These are phyloP conservation scores for Leishmania amazonensis DNA, from an alignment of 208 protist species.

Conservation along the genomic window DNA sequence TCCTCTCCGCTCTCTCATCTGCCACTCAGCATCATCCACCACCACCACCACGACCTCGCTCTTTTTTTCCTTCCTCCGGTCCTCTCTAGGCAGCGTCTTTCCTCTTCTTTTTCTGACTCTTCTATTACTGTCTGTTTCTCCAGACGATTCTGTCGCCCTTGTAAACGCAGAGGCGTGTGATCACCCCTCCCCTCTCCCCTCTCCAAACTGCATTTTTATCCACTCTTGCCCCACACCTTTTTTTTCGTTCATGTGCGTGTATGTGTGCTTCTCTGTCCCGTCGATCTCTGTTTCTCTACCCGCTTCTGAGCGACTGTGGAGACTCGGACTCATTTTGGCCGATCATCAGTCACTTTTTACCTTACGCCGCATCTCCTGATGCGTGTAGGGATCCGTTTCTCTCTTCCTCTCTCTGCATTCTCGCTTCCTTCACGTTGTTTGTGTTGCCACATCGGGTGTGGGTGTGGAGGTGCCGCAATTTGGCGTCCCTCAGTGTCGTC, in stretches of 20 bases:
- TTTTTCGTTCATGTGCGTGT: neutral
- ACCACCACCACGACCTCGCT: neutral
- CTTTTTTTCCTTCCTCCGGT: neutral
- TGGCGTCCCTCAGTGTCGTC: neutral
- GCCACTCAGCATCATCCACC: neutral
- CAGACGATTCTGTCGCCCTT: neutral
- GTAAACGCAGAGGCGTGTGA: neutral
- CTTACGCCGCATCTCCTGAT: neutral
- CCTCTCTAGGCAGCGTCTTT: neutral
- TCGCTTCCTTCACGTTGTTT: neutral
- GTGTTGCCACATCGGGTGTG: neutral
- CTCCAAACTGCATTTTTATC: neutral
- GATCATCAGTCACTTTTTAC: neutral
- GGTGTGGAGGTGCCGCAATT: neutral
- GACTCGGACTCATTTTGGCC: neutral
- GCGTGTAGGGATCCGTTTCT: neutral
- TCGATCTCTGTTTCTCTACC: neutral
- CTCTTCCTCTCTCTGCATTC: neutral
- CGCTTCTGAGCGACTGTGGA: neutral
- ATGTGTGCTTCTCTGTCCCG: neutral
- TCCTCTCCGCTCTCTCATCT: neutral
- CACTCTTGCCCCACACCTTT: too few species aligned
- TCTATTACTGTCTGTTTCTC: neutral
- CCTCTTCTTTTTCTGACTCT: constrained; percentile 2
- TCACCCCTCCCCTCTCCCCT: too few species aligned